Percentiles rank a stretch among this genome's conserved stretches.
Evolutionary conservation across 257 asterid species (phyloP).

Genomic region (Misopates orontium): DNA sequence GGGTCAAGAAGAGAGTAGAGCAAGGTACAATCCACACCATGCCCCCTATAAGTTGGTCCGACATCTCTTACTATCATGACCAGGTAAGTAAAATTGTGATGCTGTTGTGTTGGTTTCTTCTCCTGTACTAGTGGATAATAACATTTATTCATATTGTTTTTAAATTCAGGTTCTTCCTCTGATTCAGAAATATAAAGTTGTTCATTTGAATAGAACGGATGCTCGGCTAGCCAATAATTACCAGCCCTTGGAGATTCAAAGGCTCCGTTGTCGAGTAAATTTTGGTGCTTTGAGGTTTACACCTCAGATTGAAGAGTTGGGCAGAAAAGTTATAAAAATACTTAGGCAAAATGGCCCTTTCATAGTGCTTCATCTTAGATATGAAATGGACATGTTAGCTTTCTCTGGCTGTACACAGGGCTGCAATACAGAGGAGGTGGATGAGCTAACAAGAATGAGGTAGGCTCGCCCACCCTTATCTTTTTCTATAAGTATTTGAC

Average conservation of each 20-base stretch:
- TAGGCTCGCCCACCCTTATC: conserved; percentile 5
- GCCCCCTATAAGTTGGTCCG: conserved; percentile 98
- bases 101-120: conserved; percentile 4
- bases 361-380: conserved; percentile 94
- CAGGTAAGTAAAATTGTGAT: conserved; percentile 49
- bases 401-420: conserved; percentile 98
- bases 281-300: conserved; percentile 79
- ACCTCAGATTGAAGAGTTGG: conserved; percentile 92
- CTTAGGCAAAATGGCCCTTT: conserved; percentile 85
- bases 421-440: conserved; percentile 75
- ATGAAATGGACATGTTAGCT: conserved; percentile 98
- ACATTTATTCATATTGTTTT: conserved; percentile 18
- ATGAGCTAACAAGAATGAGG: conserved; percentile 96
- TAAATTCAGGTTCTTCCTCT: conserved; percentile 80
- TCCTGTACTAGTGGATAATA: conserved; percentile 3
- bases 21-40: conserved; percentile 66
- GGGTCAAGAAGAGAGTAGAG: conserved; percentile 85
- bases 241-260: conserved; percentile 85
- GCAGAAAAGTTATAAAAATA: conserved; percentile 75
- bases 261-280: conserved; percentile 91
- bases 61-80: conserved; percentile 79
- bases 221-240: conserved; percentile 90
- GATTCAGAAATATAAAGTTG: conserved; percentile 85
- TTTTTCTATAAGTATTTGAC: neutral
- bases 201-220: conserved; percentile 89